Evolutionary conservation across 2,329 filamentous ascomycete genomes (phyloP).

Genomic region (Paraphaeosphaeria minitans): DNA sequence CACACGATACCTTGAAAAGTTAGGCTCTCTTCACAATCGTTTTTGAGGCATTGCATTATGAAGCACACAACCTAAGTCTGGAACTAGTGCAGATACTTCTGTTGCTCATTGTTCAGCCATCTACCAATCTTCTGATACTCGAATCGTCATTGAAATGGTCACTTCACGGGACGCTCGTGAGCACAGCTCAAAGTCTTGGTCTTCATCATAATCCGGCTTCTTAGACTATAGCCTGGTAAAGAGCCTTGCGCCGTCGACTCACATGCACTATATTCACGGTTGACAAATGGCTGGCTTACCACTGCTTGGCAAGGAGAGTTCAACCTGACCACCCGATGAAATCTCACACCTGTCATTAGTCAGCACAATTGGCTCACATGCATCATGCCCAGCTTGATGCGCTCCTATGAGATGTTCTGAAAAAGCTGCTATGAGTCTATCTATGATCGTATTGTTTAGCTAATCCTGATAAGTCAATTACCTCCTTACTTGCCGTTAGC

Average conservation of each 20-base stretch:
- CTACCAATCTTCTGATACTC: constrained; percentile 16
- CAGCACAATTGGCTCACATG: too few species aligned
- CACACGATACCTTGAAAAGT: constrained; percentile 15
- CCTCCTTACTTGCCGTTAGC: too few species aligned
- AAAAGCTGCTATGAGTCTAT: too few species aligned
- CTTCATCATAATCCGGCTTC: constrained; percentile 15
- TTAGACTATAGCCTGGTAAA: constrained; percentile 18
- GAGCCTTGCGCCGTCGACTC: constrained; percentile 14
- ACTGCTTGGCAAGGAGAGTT: too few species aligned
- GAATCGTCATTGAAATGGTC: constrained; percentile 9
- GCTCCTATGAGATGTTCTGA: too few species aligned
- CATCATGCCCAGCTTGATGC: too few species aligned
- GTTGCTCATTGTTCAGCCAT: constrained; percentile 14
- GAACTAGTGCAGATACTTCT: constrained; percentile 12
- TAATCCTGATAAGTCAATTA: too few species aligned
- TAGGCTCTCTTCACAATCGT: constrained; percentile 14
- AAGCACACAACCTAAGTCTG: constrained; percentile 15
- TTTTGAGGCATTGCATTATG: constrained; percentile 13
- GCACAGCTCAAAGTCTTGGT: constrained; percentile 14
- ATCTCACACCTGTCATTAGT: too few species aligned
- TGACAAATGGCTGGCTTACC: too few species aligned
- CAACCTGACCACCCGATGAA: too few species aligned
- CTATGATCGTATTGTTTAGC: too few species aligned
- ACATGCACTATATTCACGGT: constrained; percentile 1
- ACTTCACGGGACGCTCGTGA: constrained; percentile 15